These are phyloP conservation scores for Trametes meyenii DNA, from an alignment of 768 basidiomycete genomes.

Conservation along the genomic window DNA sequence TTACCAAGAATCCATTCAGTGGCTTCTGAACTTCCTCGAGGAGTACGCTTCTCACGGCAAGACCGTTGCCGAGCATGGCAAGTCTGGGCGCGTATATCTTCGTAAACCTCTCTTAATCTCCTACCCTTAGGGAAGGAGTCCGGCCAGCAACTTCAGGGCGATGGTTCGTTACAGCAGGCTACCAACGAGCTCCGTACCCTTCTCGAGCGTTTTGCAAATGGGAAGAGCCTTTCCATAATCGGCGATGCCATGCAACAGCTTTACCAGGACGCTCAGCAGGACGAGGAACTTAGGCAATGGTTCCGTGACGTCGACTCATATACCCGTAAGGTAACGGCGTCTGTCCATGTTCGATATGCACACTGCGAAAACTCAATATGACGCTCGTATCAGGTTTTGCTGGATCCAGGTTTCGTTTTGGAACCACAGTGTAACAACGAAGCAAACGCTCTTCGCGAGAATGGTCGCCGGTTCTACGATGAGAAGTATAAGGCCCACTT, in stretches of 20 bases:
- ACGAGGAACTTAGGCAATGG: slow-evolving; percentile 77
- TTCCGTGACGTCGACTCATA: slow-evolving; percentile 64
- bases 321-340: slow-evolving; percentile 54
- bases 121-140: slow-evolving; percentile 23
- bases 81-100: background rate
- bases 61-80: slow-evolving; percentile 26
- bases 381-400: slow-evolving; percentile 51
- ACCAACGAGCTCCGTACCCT: slow-evolving; percentile 71
- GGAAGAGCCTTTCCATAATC: slow-evolving; percentile 63
- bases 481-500: slow-evolving; percentile 76
- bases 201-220: slow-evolving; percentile 90
- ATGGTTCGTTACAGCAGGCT: slow-evolving; percentile 59
- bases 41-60: slow-evolving; percentile 54
- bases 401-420: slow-evolving; percentile 87
- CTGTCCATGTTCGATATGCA: slow-evolving; percentile 18
- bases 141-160: slow-evolving; percentile 37
- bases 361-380: no score
- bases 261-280: slow-evolving; percentile 72
- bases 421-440: slow-evolving; percentile 72
- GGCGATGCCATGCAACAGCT: slow-evolving; percentile 72
- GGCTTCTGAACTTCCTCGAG: slow-evolving; percentile 66
- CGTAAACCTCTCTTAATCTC: background rate
- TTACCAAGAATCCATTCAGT: slow-evolving; percentile 80
- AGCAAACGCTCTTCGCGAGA: slow-evolving; percentile 63
- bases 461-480: slow-evolving; percentile 79